Conservation (phyloP, 306 rosid species). For the Acacia acuminata region DNA sequence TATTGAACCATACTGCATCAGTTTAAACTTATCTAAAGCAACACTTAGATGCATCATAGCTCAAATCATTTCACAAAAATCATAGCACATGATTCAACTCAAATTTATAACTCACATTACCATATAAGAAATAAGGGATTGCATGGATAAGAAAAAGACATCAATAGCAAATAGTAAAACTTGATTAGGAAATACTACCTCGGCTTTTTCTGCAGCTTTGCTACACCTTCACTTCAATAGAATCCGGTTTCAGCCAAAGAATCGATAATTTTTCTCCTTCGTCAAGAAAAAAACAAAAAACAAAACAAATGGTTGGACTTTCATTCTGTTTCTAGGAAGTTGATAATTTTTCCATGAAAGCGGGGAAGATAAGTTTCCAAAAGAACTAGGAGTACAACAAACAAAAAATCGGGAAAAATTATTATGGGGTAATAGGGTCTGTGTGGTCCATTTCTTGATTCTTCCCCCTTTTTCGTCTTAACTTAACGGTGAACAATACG, state of each 20-base stretch:
- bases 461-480: neutral
- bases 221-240: constrained; percentile 83
- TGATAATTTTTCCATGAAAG: neutral
- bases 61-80: no score
- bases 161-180: constrained; percentile 1
- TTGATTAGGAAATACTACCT: constrained; percentile 51
- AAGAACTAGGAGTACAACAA: neutral
- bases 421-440: neutral
- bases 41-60: no score
- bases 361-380: neutral
- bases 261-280: neutral
- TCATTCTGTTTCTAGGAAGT: neutral
- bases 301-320: neutral
- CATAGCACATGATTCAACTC: no score
- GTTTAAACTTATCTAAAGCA: no score
- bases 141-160: constrained; percentile 13
- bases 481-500: neutral
- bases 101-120: no score
- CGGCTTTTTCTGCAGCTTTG: constrained; percentile 75
- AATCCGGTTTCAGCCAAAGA: constrained; percentile 81
- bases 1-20: no score
- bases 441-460: neutral
- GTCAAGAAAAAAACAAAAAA: no score
- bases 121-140: neutral
- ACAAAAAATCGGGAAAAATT: neutral